phyloP scores from a whole-genome alignment of 352 stramenopile genomes.

The Phytophthora pistaciae region DNA sequence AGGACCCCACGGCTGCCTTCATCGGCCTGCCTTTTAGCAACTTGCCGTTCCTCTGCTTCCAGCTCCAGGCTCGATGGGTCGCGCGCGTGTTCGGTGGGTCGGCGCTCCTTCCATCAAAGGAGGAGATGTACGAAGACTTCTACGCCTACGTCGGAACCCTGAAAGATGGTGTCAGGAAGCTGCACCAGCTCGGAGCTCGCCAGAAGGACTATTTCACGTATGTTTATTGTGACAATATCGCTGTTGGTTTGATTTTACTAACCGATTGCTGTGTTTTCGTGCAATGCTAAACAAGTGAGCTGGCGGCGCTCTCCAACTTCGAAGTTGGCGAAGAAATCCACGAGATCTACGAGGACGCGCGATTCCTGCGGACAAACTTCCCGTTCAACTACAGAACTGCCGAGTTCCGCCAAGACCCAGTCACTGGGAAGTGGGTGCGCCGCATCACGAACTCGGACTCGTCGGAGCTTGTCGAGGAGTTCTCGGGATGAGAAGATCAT shows the following conservation, averaged over 20 bases:
- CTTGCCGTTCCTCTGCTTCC: constrained; percentile 83
- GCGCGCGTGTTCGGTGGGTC: constrained; percentile 61
- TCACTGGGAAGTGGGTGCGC: constrained; percentile 51
- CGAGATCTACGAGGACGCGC: constrained; percentile 76
- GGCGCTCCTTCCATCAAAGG: constrained; percentile 55
- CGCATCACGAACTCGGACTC: constrained; percentile 35
- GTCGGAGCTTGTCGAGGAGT: constrained; percentile 40
- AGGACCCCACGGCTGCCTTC: constrained; percentile 78
- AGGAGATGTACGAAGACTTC: constrained; percentile 79
- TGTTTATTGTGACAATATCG: constrained; percentile 2
- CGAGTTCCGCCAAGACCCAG: constrained; percentile 58
- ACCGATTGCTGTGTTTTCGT: not conserved
- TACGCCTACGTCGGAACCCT: constrained; percentile 51
- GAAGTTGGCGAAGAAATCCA: constrained; percentile 58
- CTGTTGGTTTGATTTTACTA: not conserved
- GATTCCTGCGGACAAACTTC: constrained; percentile 60
- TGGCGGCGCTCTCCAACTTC: constrained; percentile 44
- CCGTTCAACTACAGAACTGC: constrained; percentile 73
- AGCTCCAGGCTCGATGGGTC: constrained; percentile 81
- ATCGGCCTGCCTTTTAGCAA: constrained; percentile 81
- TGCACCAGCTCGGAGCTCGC: constrained; percentile 70
- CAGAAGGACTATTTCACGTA: constrained; percentile 68
- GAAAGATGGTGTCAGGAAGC: constrained; percentile 57
- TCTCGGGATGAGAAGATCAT: constrained; percentile 22
- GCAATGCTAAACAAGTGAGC: constrained; percentile 34